Percentiles rank a stretch among this genome's conserved stretches.
Conservation (phyloP, 805 yeast species). For the Ogataea sp. region DNA sequence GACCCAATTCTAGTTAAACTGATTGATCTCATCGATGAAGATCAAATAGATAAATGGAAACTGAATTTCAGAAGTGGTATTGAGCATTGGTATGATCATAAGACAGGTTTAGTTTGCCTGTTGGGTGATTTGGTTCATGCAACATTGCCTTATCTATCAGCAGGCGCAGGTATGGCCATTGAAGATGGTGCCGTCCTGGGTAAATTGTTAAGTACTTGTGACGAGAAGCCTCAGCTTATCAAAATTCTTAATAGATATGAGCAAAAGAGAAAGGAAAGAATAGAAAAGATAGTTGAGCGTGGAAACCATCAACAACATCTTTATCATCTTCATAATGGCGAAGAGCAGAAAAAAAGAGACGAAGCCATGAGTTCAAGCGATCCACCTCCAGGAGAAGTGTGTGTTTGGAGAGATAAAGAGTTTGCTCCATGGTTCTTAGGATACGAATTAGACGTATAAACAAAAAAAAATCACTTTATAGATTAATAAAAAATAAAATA, state of each 20-base stretch:
- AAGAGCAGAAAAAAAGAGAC: constrained; percentile 19
- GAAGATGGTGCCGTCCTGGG: constrained; percentile 27
- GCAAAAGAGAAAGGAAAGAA: constrained; percentile 16
- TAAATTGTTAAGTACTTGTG: constrained; percentile 12
- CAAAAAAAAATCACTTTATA: too few relatives aligned
- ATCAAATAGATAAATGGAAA: constrained; percentile 20
- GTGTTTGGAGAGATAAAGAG: constrained; percentile 20
- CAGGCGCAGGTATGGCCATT: constrained; percentile 27
- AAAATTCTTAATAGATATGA: constrained; percentile 13
- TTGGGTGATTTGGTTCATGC: constrained; percentile 28
- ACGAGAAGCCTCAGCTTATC: constrained; percentile 13
- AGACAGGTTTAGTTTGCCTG: constrained; percentile 16
- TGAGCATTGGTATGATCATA: constrained; percentile 19
- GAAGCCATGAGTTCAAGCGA: constrained; percentile 3
- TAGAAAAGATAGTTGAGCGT: constrained; percentile 18
- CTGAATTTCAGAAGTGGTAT: constrained; percentile 19
- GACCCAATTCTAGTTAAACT: constrained; percentile 19
- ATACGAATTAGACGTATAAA: too few relatives aligned
- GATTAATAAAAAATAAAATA: too few relatives aligned
- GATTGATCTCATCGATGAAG: constrained; percentile 12
- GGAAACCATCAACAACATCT: constrained; percentile 14
- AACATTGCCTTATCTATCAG: constrained; percentile 25
- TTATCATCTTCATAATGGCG: constrained; percentile 23
- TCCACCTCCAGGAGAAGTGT: constrained; percentile 16
- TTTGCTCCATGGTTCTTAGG: constrained; percentile 21